Evolutionary conservation across 192 early-diverging fungal species (phyloP), one percentile per base, ranked within the genome.

Genomic region (Polychytrium aggregatum): DNA sequence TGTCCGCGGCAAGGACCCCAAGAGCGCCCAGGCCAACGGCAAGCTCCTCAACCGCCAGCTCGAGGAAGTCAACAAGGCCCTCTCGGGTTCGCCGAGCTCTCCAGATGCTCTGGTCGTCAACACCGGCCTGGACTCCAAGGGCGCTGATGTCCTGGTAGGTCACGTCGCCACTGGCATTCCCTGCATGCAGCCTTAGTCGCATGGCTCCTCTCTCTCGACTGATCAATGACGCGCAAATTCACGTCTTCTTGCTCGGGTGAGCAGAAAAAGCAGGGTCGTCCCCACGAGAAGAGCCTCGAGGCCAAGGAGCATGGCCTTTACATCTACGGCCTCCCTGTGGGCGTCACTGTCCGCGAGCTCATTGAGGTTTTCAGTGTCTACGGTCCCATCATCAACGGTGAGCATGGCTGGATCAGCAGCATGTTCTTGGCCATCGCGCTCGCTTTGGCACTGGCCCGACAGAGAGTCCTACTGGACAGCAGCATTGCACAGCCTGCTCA

Each of bases 321-420:
- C 56, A 55, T 71, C 34, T 65, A 57, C 44, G 61, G 61, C 2
- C 57, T 71, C 9, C 69, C 69, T 34, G 46, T 49, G 8, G 42
- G 56, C 21, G 66, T 71, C 30, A 67, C 56, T 16, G 62, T 69
- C 18, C 40, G 38, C 16, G 60, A 71, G 45, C 36, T 71, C 20
- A 40, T 71, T 25, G 52, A 63, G 21, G 37, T 71, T 26, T 71
- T 71, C 53, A 33, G 57, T 9, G 62, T 65, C 17, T 71, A 55
- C 51, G 69, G 69, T 18, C 47, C 45, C 28, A 60, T 71, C 17
- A 30, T 68, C 22, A 71, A 71, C 46, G 65, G 63, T 70, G 11
- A 22, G 52, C 11, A 31, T n/a, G n/a, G 29, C 13, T 2, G 28
- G 14, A 48, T 40, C 9, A 30, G 39, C 20, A 1, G 8, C 22